Conservation (phyloP, 345 rosid genomes). For the Salix exigua region DNA sequence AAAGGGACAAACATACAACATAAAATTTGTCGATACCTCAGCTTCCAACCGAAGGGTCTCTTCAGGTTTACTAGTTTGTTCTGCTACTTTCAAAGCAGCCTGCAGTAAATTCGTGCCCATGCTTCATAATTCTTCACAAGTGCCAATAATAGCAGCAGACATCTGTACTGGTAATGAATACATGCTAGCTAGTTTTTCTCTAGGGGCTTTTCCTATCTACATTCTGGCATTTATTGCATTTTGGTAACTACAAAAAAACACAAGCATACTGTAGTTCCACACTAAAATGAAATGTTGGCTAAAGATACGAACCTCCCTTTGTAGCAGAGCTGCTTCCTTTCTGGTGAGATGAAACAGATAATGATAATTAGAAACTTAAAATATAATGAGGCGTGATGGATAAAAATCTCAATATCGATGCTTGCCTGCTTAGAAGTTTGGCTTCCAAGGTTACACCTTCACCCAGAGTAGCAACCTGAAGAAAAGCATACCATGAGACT, state of each 20-base stretch:
- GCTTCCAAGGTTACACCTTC: constrained; percentile 29
- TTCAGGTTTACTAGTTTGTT: constrained; percentile 46
- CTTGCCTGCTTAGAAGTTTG: constrained; percentile 24
- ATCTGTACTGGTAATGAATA: no score
- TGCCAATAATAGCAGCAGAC: no score
- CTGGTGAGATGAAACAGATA: constrained; percentile 1
- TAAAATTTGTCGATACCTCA: constrained; percentile 49
- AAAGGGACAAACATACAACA: constrained; percentile 17
- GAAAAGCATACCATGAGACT: constrained; percentile 10
- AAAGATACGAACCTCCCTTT: constrained; percentile 28
- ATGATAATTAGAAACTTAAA: neutral
- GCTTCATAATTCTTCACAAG: neutral
- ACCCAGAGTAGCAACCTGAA: constrained; percentile 23
- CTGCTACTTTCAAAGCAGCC: constrained; percentile 68
- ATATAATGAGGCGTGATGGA: neutral
- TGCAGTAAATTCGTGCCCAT: constrained; percentile 27
- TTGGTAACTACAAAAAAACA: no score
- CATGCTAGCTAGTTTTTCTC: no score
- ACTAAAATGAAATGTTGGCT: neutral
- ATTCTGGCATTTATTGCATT: no score
- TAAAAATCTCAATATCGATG: neutral
- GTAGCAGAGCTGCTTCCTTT: constrained; percentile 31
- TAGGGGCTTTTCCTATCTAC: no score
- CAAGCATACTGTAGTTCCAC: no score
- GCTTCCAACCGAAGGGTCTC: constrained; percentile 63